phyloP scores from a whole-genome alignment of 345 rosid genomes.

The Pistacia integerrima region DNA sequence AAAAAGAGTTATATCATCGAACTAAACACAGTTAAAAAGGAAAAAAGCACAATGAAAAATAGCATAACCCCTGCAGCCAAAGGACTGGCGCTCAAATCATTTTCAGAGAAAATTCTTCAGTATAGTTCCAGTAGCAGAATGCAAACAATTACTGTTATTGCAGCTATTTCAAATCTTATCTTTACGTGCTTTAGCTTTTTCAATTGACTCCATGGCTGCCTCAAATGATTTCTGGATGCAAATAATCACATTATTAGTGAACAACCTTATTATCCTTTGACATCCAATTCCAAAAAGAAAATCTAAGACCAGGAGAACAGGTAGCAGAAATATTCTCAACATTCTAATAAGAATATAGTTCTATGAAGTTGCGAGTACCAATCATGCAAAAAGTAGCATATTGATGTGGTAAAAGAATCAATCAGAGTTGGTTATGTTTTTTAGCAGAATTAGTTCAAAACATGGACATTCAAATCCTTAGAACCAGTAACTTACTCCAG shows the following conservation, averaged over 20 bases:
- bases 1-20: not conserved
- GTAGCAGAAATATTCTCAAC: not conserved
- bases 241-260: not conserved
- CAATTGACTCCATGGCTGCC: conserved; percentile 77
- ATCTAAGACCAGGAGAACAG: not conserved
- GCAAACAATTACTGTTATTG: not conserved
- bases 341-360: not conserved
- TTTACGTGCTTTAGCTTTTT: conserved; percentile 58
- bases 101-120: not conserved
- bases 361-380: not conserved
- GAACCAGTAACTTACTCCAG: conserved; percentile 54
- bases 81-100: no score
- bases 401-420: not conserved
- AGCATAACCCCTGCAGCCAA: not conserved
- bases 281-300: not conserved
- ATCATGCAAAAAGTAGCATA: not conserved
- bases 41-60: not conserved
- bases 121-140: not conserved
- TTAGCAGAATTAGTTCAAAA: not conserved
- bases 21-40: not conserved
- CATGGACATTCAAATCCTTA: not conserved
- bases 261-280: not conserved
- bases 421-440: no score
- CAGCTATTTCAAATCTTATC: conserved; percentile 26
- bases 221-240: conserved; percentile 81